phyloP scores from a whole-genome alignment of 2,329 filamentous ascomycete species.

The Aphanocladium album region DNA sequence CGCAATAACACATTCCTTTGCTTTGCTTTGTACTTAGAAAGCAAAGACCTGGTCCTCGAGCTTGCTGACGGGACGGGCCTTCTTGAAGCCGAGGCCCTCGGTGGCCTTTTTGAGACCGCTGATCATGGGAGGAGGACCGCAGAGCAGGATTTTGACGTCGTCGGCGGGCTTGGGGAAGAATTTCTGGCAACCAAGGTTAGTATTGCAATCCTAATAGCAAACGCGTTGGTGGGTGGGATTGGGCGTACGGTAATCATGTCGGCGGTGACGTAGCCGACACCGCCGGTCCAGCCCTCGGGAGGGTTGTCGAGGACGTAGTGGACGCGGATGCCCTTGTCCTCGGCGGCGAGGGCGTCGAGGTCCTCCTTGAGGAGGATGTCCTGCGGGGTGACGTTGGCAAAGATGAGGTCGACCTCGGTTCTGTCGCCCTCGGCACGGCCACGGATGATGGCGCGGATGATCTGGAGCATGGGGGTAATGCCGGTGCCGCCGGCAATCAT shows the following conservation, averaged over 20 bases:
- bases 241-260: conserved; percentile 82
- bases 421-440: conserved; percentile 73
- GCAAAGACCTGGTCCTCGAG: conserved; percentile 97
- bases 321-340: conserved; percentile 78
- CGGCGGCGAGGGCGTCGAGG: conserved; percentile 69
- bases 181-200: conserved; percentile 46
- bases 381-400: conserved; percentile 89
- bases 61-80: conserved; percentile 94
- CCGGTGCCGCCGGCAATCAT: conserved; percentile 98
- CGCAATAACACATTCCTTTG: background rate
- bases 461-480: conserved; percentile 97
- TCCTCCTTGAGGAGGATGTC: conserved; percentile 94
- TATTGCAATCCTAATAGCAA: too few species aligned
- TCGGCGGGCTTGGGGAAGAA: conserved; percentile 74
- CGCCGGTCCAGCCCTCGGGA: conserved; percentile 84
- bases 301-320: conserved; percentile 98
- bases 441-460: conserved; percentile 84
- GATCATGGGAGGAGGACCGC: conserved; percentile 95
- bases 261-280: conserved; percentile 87
- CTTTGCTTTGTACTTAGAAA: conserved; percentile 49
- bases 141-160: conserved; percentile 91
- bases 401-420: conserved; percentile 91
- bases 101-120: conserved; percentile 95
- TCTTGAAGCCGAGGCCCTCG: conserved; percentile 82
- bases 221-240: background rate